Percentiles rank a stretch among this genome's conserved stretches.
Conservation (phyloP, 805 yeast genomes). For the Wickerhamomyces xylosicus region DNA sequence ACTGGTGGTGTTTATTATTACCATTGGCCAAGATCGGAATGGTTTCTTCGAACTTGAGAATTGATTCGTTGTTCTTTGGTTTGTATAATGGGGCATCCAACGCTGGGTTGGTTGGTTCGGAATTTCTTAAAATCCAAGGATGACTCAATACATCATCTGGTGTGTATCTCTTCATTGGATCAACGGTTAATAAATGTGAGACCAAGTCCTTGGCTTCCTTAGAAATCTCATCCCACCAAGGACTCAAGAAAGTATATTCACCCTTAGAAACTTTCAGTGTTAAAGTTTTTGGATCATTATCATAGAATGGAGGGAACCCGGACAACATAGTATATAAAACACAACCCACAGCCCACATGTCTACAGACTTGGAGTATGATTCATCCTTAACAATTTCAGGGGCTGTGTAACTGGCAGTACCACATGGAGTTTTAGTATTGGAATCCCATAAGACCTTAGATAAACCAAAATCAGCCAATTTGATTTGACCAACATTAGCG, state of each 20-base stretch:
- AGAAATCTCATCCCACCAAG: constrained; percentile 90
- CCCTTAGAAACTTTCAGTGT: constrained; percentile 63
- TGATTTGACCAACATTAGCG: constrained; percentile 83
- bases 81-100: constrained; percentile 29
- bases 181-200: constrained; percentile 65
- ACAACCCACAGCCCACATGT: constrained; percentile 99
- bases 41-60: constrained; percentile 19
- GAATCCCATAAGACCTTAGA: constrained; percentile 75
- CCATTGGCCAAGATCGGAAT: constrained; percentile 8
- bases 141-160: constrained; percentile 73
- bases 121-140: constrained; percentile 59
- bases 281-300: constrained; percentile 60
- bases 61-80: constrained; percentile 9
- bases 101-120: constrained; percentile 31
- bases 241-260: constrained; percentile 59
- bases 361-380: constrained; percentile 86
- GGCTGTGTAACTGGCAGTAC: constrained; percentile 97
- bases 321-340: constrained; percentile 87
- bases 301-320: constrained; percentile 97
- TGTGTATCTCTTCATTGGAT: constrained; percentile 70
- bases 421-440: constrained; percentile 94
- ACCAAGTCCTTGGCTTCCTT: constrained; percentile 84
- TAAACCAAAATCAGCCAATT: constrained; percentile 91
- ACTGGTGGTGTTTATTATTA: constrained; percentile 1
- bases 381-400: constrained; percentile 96